Base-by-base conservation (phyloP, 78 protist genomes). In the Dictyostelium brefeldianum region DNA sequence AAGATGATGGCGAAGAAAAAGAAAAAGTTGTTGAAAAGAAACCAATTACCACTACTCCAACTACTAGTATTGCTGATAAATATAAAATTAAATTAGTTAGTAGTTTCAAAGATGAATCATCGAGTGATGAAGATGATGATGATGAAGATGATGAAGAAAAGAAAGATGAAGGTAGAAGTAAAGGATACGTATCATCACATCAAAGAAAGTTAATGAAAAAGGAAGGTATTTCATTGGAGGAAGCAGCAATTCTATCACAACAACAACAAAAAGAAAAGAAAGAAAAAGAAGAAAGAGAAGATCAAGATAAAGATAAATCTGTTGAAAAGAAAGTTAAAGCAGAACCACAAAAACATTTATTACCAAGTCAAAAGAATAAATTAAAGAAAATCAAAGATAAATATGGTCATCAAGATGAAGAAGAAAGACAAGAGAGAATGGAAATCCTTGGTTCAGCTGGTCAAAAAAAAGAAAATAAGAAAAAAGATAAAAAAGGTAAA, bases 371-470 rank as follows among this genome's bases (percentile, higher is more conserved):
- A 82, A 64, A 78, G 62, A 87, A 89, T 59, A 98, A 97, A 91
- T n/a, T 83, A 20, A 98, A 98, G 82, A 97, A 97, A 89, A 90
- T 95, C 25, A 91, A 90, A 90, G 85, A 48, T 18, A 97, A 96
- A 95, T 97, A 97, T 80, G 97, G 83, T 31, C 96, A 96, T 56
- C 98, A 98, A 82, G 99, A 98, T 87, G 99, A 98, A 31, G 99
- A 98, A 29, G 99, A 98, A 46, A 81, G 94, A 75, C 57, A 71
- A n/a, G 67, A 80, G 57, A 73, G 82, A 89, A 48, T 94, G 89
- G 82, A 79, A 53, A 56, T 94, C 12, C n/a, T 94, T 10, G 96
- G 96, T 48, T 83, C 90, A 9, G 57, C 71, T 18, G 91, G 89
- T 71, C 9, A 18, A 17, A 81, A 80, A 12, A 69, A 80, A 53